phyloP scores from a whole-genome alignment of 129 eudicot species.

The Smallanthus sonchifolius region DNA sequence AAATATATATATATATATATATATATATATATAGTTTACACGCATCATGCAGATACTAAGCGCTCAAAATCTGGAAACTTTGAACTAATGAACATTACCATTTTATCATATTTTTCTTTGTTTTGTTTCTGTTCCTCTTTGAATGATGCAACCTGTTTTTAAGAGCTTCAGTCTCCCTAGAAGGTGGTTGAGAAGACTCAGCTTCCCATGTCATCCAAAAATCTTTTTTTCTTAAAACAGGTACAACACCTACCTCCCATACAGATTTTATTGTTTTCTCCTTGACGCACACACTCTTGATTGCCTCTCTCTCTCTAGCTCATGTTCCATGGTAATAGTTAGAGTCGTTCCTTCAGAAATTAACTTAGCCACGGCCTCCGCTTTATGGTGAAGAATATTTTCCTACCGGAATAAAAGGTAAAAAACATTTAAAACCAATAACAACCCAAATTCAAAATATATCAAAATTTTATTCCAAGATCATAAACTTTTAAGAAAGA shows the following conservation, averaged over 20 bases:
- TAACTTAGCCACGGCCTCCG: background rate
- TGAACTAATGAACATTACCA: background rate
- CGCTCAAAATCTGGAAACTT: background rate
- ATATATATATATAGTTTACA: too few relatives aligned
- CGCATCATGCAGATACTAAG: too few relatives aligned
- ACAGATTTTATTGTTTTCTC: too few relatives aligned
- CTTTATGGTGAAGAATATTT: too few relatives aligned
- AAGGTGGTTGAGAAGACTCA: background rate
- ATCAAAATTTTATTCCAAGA: too few relatives aligned
- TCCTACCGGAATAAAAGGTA: too few relatives aligned
- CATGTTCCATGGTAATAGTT: background rate
- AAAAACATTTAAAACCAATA: too few relatives aligned
- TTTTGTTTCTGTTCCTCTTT: background rate
- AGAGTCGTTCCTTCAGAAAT: background rate
- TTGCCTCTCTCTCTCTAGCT: background rate
- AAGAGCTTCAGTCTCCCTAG: background rate
- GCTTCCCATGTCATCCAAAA: background rate
- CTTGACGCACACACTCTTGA: background rate
- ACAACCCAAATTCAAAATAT: too few relatives aligned
- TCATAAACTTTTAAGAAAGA: too few relatives aligned
- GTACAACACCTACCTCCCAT: background rate
- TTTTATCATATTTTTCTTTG: too few relatives aligned
- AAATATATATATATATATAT: too few relatives aligned
- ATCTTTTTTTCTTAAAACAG: background rate
- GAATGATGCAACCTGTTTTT: background rate